Conservation (phyloP, 257 asterid genomes). For the Plantago major region DNA sequence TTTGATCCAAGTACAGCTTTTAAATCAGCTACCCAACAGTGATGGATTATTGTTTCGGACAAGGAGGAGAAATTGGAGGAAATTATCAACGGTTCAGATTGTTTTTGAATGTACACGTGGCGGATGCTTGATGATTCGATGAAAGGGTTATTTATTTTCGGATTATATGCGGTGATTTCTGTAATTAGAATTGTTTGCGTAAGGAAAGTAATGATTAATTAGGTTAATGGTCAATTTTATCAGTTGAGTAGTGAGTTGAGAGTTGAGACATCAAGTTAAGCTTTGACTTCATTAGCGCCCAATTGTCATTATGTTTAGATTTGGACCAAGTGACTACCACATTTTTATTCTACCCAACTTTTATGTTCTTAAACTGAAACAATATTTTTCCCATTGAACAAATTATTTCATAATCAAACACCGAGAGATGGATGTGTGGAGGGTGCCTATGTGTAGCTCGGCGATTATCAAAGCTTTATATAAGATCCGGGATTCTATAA, state of each 20-base stretch:
- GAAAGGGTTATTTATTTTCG: slow-evolving; percentile 10
- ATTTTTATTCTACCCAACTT: no score
- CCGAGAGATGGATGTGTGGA: no score
- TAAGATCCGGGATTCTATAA: no score
- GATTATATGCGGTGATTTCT: neutral
- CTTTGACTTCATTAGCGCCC: neutral
- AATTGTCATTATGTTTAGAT: neutral
- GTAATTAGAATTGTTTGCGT: slow-evolving; percentile 4
- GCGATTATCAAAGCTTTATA: no score
- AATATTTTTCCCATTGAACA: no score
- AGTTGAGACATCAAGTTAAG: slow-evolving; percentile 19
- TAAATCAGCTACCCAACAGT: slow-evolving; percentile 2
- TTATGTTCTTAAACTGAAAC: no score
- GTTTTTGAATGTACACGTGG: neutral
- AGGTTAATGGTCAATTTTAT: slow-evolving; percentile 25
- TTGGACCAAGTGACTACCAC: neutral
- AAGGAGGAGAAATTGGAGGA: slow-evolving; percentile 14
- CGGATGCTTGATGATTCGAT: neutral
- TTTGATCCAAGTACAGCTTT: neutral
- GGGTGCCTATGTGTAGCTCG: no score
- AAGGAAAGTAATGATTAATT: slow-evolving; percentile 10
- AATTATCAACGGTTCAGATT: slow-evolving; percentile 14
- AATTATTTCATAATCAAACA: no score
- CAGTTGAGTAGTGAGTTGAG: slow-evolving; percentile 19
- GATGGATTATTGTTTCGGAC: slow-evolving; percentile 1